phyloP scores from a whole-genome alignment of 768 basidiomycete species.

The Astraeus odoratus region DNA sequence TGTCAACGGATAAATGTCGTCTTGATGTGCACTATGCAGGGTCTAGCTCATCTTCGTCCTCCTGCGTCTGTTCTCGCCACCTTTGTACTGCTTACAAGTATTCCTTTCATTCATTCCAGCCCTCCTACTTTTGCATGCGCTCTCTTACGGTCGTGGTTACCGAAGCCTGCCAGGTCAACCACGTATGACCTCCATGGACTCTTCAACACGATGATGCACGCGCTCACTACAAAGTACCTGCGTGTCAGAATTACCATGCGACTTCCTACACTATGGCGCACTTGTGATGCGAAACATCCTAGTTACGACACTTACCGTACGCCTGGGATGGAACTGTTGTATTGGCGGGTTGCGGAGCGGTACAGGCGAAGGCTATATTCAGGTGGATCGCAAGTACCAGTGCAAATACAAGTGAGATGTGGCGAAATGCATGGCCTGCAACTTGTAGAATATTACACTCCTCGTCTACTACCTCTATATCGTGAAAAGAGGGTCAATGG shows the following conservation, averaged over 20 bases:
- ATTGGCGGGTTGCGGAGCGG: slow-evolving; percentile 26
- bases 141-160: slow-evolving; percentile 4
- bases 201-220: slow-evolving; percentile 7
- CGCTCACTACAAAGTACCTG: slow-evolving; percentile 13
- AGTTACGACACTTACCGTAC: slow-evolving; percentile 16
- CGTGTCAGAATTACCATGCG: slow-evolving; percentile 8
- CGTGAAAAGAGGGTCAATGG: slow-evolving; percentile 15
- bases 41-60: slow-evolving; percentile 1
- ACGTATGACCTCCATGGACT: slow-evolving; percentile 1
- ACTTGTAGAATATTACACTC: slow-evolving; percentile 28
- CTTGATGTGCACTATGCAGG: background rate
- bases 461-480: slow-evolving; percentile 34
- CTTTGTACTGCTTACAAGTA: slow-evolving; percentile 7
- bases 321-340: slow-evolving; percentile 20
- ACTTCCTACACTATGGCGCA: slow-evolving; percentile 7
- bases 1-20: background rate
- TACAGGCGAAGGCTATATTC: slow-evolving; percentile 21
- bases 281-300: background rate
- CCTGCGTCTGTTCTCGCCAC: slow-evolving; percentile 5
- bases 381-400: slow-evolving; percentile 8
- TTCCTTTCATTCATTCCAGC: slow-evolving; percentile 5
- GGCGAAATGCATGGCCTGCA: slow-evolving; percentile 8
- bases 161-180: background rate
- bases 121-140: slow-evolving; percentile 2
- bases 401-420: slow-evolving; percentile 4